phyloP scores from a whole-genome alignment of 495 filamentous ascomycete genomes.

The Clohesyomyces aquaticus region DNA sequence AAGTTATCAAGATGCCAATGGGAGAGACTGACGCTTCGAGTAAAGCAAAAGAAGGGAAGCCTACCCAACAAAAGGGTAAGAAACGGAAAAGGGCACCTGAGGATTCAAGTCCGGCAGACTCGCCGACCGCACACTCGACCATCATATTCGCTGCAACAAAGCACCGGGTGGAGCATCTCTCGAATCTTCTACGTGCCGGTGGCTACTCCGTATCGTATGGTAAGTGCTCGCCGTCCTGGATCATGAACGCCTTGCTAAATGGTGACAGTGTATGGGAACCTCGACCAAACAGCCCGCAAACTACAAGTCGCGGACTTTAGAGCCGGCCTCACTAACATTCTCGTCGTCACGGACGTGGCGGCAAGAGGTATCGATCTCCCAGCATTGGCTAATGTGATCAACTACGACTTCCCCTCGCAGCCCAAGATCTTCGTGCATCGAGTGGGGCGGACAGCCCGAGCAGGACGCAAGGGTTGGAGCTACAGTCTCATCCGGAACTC shows the following conservation, averaged over 20 bases:
- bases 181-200: slow-evolving; percentile 67
- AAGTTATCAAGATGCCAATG: slow-evolving; percentile 90
- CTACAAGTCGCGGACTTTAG: slow-evolving; percentile 89
- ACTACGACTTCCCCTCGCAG: slow-evolving; percentile 97
- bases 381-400: slow-evolving; percentile 93
- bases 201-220: slow-evolving; percentile 85
- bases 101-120: slow-evolving; percentile 53
- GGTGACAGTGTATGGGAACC: slow-evolving; percentile 72
- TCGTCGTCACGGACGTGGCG: slow-evolving; percentile 97
- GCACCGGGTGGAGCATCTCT: slow-evolving; percentile 95
- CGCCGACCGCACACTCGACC: slow-evolving; percentile 79
- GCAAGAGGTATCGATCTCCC: slow-evolving; percentile 98
- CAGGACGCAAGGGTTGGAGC: slow-evolving; percentile 88
- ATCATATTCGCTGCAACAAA: slow-evolving; percentile 95
- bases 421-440: slow-evolving; percentile 97
- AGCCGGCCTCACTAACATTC: slow-evolving; percentile 77
- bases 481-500: slow-evolving; percentile 85
- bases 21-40: slow-evolving; percentile 64
- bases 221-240: background rate
- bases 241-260: background rate
- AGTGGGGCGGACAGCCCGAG: slow-evolving; percentile 92
- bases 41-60: slow-evolving; percentile 42
- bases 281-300: slow-evolving; percentile 91
- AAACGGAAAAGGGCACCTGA: slow-evolving; percentile 57
- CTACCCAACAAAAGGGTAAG: slow-evolving; percentile 45